These are phyloP conservation scores for Gamsiella multidivaricata DNA, from an alignment of 192 early-diverging fungal genomes.

Conservation along the genomic window DNA sequence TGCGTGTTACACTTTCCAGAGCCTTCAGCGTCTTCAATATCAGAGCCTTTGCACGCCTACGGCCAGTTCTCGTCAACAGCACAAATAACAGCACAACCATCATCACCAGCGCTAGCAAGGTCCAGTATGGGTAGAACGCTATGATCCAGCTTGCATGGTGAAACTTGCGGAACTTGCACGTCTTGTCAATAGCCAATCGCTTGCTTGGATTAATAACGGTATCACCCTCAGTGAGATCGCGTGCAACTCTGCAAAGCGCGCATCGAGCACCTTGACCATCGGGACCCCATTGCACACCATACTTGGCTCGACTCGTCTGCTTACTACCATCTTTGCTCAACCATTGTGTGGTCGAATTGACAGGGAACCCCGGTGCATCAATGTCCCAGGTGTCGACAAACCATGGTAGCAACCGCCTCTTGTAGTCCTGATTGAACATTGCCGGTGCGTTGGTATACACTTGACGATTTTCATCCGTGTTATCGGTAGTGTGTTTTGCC, in stretches of 20 bases:
- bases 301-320: conserved; percentile 9
- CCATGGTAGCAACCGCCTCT: conserved; percentile 10
- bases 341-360: conserved; percentile 19
- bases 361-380: not conserved
- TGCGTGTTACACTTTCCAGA: too few species aligned
- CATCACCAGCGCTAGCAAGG: not conserved
- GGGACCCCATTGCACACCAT: conserved; percentile 28
- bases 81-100: not conserved
- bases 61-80: not conserved
- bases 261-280: not conserved
- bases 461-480: conserved; percentile 7
- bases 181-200: conserved; percentile 9
- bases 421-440: conserved; percentile 21
- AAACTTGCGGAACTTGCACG: conserved; percentile 11
- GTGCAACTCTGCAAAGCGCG: conserved; percentile 8
- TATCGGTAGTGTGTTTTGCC: not conserved
- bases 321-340: not conserved
- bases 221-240: conserved; percentile 12
- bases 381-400: conserved; percentile 34
- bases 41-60: too few species aligned
- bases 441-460: not conserved
- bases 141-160: conserved; percentile 19
- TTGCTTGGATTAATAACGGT: not conserved
- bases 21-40: too few species aligned
- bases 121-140: conserved; percentile 15